Base-by-base conservation (phyloP, 805 yeast genomes). In the Yarrowia alimentaria region DNA sequence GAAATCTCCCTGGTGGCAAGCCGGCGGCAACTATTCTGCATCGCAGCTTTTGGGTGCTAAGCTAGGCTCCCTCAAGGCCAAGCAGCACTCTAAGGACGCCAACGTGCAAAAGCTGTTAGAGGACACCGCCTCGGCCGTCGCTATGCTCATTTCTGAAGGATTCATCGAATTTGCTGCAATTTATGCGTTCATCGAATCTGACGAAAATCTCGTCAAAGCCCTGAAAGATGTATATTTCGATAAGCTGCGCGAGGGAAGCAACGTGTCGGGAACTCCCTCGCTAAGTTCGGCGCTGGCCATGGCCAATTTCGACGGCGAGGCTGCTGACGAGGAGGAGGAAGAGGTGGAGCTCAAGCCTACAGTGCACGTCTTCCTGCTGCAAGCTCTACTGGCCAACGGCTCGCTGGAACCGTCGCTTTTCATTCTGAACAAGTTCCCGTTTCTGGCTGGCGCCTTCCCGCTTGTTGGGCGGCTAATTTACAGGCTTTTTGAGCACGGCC, bases 1-100 rank as follows among this genome's bases (percentile, higher is more conserved):
- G n/a, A n/a, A n/a, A n/a, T n/a, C 91, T 0, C 72, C 71, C 22
- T 85, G 85, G 81, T 84, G 93, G 93, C 22, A 56, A 60, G 87
- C 86, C 4, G 88, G 88, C 3, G 47, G 33, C 33, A 78, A 73
- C 58, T 65, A 69, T 4, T 62, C 72, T 2, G 83, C 80, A 0
- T 76, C 84, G 5, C 73, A 77, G 53, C 58, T 82, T 9, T 57
- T 85, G 5, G 80, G 79, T 3, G 61, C 76, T 55, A 73, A 74
- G 56, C 52, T 76, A 17, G 47, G 19, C 4, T 65, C 65, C 30
- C 25, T 51, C 14, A 61, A 59, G 32, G 61, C 66, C 1, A 53
- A 53, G 11, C 10, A 45, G 54, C 45, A 53, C 13, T n/a, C n/a
- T n/a, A n/a, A n/a, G n/a, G n/a, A n/a, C n/a, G n/a, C n/a, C n/a